These are phyloP conservation scores for Pichia sp. DNA, from an alignment of 1,139 yeast species.

Conservation along the genomic window DNA sequence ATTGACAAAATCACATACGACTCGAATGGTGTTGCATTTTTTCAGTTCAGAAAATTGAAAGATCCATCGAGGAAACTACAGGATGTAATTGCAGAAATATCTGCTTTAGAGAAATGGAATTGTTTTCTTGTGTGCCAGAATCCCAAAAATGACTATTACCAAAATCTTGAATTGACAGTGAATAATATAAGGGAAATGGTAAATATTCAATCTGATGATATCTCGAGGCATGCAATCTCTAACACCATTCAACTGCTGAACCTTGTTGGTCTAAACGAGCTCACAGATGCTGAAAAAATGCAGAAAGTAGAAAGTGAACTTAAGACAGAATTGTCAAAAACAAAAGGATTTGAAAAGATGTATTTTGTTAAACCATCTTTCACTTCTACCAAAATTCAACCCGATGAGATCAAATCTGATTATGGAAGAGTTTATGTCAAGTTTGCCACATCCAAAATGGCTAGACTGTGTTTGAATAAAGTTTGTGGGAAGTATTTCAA, in stretches of 20 bases:
- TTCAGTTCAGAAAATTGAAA: constrained; percentile 30
- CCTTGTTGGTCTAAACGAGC: constrained; percentile 56
- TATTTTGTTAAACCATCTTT: constrained; percentile 62
- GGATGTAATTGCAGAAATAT: constrained; percentile 13
- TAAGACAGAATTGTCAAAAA: constrained; percentile 40
- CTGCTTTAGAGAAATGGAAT: constrained; percentile 24
- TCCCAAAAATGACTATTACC: constrained; percentile 22
- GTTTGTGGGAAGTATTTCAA: constrained; percentile 63
- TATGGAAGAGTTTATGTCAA: constrained; percentile 69
- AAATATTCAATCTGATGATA: constrained; percentile 9
- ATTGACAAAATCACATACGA: constrained; percentile 30
- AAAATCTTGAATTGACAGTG: constrained; percentile 17
- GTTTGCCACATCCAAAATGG: constrained; percentile 45
- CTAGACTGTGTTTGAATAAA: constrained; percentile 52
- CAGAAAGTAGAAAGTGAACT: constrained; percentile 49
- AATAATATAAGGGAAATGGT: constrained; percentile 15
- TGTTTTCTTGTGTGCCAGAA: constrained; percentile 32
- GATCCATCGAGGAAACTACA: constrained; percentile 23
- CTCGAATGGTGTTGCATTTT: constrained; percentile 40
- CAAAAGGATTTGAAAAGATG: constrained; percentile 48
- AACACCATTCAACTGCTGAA: constrained; percentile 61
- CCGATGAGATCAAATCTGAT: constrained; percentile 46
- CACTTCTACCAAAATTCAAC: constrained; percentile 35
- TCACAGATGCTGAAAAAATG: constrained; percentile 44
- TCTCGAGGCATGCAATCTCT: constrained; percentile 35